Conservation (phyloP, 805 yeast genomes). For the Schwanniomyces pseudopolymorphus region DNA sequence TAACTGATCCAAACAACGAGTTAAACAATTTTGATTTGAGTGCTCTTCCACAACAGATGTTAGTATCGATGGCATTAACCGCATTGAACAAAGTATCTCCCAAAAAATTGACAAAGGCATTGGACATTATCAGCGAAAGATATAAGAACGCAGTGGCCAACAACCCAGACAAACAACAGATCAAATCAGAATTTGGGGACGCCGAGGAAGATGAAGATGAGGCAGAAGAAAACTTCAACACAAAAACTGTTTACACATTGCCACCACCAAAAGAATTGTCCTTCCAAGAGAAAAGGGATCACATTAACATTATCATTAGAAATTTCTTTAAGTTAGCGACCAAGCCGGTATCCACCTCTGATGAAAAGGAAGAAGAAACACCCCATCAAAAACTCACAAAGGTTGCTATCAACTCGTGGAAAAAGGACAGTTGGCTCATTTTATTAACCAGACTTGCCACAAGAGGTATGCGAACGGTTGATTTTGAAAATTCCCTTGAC, state of each 20-base stretch:
- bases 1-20: slow-evolving; percentile 61
- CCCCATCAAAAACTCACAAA: slow-evolving; percentile 54
- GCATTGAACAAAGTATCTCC: slow-evolving; percentile 60
- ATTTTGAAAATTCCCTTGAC: slow-evolving; percentile 23
- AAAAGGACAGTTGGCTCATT: slow-evolving; percentile 71
- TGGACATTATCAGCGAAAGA: slow-evolving; percentile 68
- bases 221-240: slow-evolving; percentile 31
- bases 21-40: slow-evolving; percentile 70
- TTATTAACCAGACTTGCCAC: slow-evolving; percentile 76
- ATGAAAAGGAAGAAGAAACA: slow-evolving; percentile 15
- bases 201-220: slow-evolving; percentile 27
- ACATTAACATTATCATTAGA: slow-evolving; percentile 55
- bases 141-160: slow-evolving; percentile 43
- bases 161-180: slow-evolving; percentile 3
- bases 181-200: slow-evolving; percentile 4
- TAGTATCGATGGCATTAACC: slow-evolving; percentile 62
- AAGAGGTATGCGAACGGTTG: slow-evolving; percentile 59
- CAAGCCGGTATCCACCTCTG: slow-evolving; percentile 14
- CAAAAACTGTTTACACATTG: slow-evolving; percentile 47
- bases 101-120: slow-evolving; percentile 57
- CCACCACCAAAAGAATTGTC: slow-evolving; percentile 59
- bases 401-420: slow-evolving; percentile 52
- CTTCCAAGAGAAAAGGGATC: slow-evolving; percentile 54
- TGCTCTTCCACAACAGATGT: slow-evolving; percentile 60
- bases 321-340: slow-evolving; percentile 55